phyloP scores from a whole-genome alignment of 176 grass and related monocot species.

The Tillandsia leiboldiana region DNA sequence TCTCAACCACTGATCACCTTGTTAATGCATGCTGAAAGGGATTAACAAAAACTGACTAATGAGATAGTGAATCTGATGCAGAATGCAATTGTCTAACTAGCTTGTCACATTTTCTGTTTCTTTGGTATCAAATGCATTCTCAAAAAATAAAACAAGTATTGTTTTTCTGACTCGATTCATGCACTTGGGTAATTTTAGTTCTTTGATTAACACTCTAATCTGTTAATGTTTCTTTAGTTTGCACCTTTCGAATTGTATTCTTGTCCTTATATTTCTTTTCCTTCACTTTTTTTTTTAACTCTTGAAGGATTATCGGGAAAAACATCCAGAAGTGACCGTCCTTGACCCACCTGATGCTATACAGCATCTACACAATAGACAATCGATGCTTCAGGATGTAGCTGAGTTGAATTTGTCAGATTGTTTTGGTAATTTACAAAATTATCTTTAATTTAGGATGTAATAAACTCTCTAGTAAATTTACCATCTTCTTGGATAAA shows the following conservation, averaged over 20 bases:
- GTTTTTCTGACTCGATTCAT: neutral
- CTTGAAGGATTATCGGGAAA: conserved; percentile 64
- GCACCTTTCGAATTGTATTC: neutral
- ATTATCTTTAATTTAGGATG: too few relatives aligned
- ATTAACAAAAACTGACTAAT: too few relatives aligned
- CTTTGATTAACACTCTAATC: neutral
- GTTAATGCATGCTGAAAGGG: too few relatives aligned
- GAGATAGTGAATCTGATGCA: too few relatives aligned
- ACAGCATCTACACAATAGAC: conserved; percentile 63
- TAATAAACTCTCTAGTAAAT: neutral
- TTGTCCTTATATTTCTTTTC: neutral
- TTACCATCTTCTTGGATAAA: neutral
- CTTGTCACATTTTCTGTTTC: too few relatives aligned
- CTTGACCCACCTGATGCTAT: conserved; percentile 88
- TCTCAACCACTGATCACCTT: too few relatives aligned
- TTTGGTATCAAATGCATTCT: too few relatives aligned
- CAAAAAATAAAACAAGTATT: too few relatives aligned
- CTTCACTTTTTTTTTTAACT: neutral
- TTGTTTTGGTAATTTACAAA: conserved; percentile 54
- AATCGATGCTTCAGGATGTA: conserved; percentile 91
- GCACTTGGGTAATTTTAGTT: neutral
- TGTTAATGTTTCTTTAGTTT: neutral
- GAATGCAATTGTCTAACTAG: too few relatives aligned
- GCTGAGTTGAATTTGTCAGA: conserved; percentile 74
- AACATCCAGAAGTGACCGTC: conserved; percentile 84